Conservation (phyloP, 2,329 filamentous ascomycete genomes). For the Fusarium praegraminearum region DNA sequence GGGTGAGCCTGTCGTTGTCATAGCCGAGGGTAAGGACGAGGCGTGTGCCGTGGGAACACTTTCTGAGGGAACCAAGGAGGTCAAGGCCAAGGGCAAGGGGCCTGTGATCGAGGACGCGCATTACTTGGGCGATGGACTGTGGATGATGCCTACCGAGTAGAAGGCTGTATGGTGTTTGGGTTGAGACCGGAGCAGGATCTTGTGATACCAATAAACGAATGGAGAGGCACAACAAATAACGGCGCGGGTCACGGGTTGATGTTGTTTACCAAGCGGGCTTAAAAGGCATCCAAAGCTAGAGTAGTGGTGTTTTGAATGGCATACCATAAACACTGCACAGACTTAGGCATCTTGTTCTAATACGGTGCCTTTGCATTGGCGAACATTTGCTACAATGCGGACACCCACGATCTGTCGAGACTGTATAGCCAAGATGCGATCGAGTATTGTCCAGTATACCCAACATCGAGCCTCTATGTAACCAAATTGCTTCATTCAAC, state of each 20-base stretch:
- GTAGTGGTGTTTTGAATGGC: not conserved
- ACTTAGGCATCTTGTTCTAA: not conserved
- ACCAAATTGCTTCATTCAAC: not conserved
- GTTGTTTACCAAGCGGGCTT: not conserved
- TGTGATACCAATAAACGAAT: slow-evolving; percentile 41
- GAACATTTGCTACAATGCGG: not conserved
- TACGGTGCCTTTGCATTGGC: not conserved
- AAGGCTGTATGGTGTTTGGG: not conserved
- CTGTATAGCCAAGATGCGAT: not conserved
- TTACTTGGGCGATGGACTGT: slow-evolving; percentile 93
- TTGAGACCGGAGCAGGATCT: slow-evolving; percentile 9
- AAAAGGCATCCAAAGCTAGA: not conserved
- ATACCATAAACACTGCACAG: not conserved
- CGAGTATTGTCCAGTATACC: not conserved
- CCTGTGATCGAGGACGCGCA: slow-evolving; percentile 94
- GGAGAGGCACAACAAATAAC: slow-evolving; percentile 4
- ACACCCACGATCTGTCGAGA: not conserved
- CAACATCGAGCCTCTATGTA: not conserved
- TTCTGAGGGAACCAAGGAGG: slow-evolving; percentile 87
- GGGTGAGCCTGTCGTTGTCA: slow-evolving; percentile 87
- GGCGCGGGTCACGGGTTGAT: not conserved
- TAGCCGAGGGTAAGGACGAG: slow-evolving; percentile 93
- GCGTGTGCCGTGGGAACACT: slow-evolving; percentile 89
- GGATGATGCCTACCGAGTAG: slow-evolving; percentile 74
- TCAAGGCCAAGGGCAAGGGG: slow-evolving; percentile 94